phyloP scores from a whole-genome alignment of 169 alveolate genomes.

The Cryptosporidium andersoni region DNA sequence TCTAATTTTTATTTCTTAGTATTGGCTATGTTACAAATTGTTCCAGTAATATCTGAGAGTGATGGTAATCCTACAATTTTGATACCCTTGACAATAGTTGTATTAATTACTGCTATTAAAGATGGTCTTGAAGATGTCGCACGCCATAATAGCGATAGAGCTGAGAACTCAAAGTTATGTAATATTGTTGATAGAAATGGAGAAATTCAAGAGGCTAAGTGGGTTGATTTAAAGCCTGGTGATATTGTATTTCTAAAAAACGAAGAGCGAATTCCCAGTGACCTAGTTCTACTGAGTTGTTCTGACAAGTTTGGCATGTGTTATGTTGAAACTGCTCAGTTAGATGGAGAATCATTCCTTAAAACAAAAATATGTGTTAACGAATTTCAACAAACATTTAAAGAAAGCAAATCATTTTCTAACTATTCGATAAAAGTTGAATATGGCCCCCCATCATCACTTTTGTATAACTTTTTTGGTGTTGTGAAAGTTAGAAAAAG shows the following conservation, averaged over 20 bases:
- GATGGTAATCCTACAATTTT: conserved; percentile 90
- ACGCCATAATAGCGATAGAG: conserved; percentile 88
- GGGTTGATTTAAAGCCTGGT: conserved; percentile 91
- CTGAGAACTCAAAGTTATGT: conserved; percentile 84
- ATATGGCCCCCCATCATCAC: no score
- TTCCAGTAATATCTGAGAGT: conserved; percentile 85
- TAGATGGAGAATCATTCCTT: no score
- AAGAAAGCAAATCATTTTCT: no score
- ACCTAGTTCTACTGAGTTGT: conserved; percentile 88
- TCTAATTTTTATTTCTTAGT: conserved; percentile 89
- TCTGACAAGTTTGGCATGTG: conserved; percentile 89
- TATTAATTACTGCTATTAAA: conserved; percentile 89
- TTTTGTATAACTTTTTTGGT: no score
- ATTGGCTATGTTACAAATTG: conserved; percentile 86
- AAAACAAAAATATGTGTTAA: no score
- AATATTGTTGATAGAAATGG: conserved; percentile 81
- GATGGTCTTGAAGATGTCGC: conserved; percentile 92
- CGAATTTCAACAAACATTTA: no score
- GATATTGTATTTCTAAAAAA: conserved; percentile 88
- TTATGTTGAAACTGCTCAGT: conserved; percentile 81
- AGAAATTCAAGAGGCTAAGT: conserved; percentile 75
- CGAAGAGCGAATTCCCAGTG: conserved; percentile 94
- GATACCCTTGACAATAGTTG: conserved; percentile 91
- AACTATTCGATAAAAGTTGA: no score
- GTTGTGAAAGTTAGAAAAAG: no score